Evolutionary conservation across 2,329 filamentous ascomycete genomes (phyloP).

Genomic region (Fusarium sp.): DNA sequence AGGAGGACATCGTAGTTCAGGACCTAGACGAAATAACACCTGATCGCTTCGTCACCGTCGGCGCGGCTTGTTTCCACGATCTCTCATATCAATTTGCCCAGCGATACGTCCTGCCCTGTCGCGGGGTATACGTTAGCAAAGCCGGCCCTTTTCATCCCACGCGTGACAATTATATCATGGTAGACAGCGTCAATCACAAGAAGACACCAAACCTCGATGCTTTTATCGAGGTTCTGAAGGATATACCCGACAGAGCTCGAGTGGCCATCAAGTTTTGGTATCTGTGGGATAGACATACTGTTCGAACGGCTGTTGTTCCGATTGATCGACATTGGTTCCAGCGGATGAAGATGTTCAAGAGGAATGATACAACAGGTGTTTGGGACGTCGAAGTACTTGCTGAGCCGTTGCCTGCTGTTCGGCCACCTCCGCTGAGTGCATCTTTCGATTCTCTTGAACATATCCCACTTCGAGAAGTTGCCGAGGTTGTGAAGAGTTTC

Average conservation of each 20-base stretch:
- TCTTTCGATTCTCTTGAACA: slow-evolving; percentile 93
- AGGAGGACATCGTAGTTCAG: slow-evolving; percentile 85
- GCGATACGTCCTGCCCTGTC: slow-evolving; percentile 89
- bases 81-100: slow-evolving; percentile 97
- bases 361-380: slow-evolving; percentile 88
- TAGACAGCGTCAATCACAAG: slow-evolving; percentile 83
- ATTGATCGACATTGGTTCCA: slow-evolving; percentile 96
- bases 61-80: slow-evolving; percentile 93
- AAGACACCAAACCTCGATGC: slow-evolving; percentile 78
- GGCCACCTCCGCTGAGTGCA: slow-evolving; percentile 80
- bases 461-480: slow-evolving; percentile 86
- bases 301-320: slow-evolving; percentile 91
- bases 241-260: slow-evolving; percentile 25
- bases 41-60: slow-evolving; percentile 93
- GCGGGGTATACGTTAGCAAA: slow-evolving; percentile 83
- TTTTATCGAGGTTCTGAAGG: slow-evolving; percentile 56
- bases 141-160: slow-evolving; percentile 11
- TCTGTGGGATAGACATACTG: slow-evolving; percentile 71
- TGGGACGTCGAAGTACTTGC: slow-evolving; percentile 94
- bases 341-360: slow-evolving; percentile 91
- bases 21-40: slow-evolving; percentile 95
- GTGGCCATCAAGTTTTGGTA: slow-evolving; percentile 28
- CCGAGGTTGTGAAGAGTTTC: slow-evolving; percentile 92
- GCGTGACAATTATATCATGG: slow-evolving; percentile 63
- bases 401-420: slow-evolving; percentile 80